Conservation (phyloP, 345 rosid species). For the Eucalyptus microcorys region DNA sequence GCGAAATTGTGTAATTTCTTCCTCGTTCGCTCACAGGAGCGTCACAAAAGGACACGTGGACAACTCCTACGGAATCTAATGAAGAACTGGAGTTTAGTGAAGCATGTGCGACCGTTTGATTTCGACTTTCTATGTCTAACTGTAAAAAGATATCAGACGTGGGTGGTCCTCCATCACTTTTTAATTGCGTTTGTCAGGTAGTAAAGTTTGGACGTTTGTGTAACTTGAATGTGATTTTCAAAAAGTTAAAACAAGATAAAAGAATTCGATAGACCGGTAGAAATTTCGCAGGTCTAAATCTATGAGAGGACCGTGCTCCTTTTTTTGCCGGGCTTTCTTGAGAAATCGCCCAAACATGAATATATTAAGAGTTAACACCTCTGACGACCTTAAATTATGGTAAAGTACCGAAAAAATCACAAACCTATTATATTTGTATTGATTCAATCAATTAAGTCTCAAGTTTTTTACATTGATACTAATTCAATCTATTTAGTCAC, state of each 20-base stretch:
- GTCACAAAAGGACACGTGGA: not conserved
- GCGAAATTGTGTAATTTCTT: not conserved
- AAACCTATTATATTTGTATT: rapidly evolving
- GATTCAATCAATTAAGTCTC: rapidly evolving
- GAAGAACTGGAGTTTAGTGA: not conserved
- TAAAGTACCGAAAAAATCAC: rapidly evolving
- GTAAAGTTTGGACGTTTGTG: not conserved
- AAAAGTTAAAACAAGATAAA: not conserved
- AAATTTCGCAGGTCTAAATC: not conserved
- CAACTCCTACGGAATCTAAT: not conserved
- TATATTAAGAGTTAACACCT: not conserved
- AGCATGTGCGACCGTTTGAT: not conserved
- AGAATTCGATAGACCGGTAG: not conserved
- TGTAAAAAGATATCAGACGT: not conserved
- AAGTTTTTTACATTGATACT: rapidly evolving
- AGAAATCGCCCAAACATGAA: not conserved
- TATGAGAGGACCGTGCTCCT: not conserved
- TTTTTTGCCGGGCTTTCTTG: not conserved
- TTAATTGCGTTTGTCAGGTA: not conserved
- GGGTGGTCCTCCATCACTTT: not conserved
- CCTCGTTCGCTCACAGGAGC: not conserved
- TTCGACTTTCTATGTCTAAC: not conserved
- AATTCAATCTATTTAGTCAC: rapidly evolving
- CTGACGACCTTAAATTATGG: not conserved
- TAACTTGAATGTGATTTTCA: not conserved